Percentiles rank a stretch among this genome's conserved stretches.
Conservation (phyloP, 163 green algal species). For the Scenedesmus sp. region DNA sequence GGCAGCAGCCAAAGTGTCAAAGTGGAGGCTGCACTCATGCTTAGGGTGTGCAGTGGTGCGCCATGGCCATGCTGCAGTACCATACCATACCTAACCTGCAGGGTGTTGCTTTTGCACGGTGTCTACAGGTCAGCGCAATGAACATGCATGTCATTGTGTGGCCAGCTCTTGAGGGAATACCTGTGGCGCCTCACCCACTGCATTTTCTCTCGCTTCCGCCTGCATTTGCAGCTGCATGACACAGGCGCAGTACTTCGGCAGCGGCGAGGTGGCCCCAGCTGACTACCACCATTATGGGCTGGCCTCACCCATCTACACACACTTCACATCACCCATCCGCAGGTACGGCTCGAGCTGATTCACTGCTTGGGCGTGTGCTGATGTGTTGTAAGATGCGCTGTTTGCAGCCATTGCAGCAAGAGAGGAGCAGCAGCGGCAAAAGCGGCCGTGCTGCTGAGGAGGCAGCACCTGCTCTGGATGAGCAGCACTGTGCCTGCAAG, state of each 20-base stretch:
- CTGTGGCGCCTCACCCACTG: background rate
- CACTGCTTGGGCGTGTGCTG: background rate
- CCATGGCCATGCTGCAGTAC: background rate
- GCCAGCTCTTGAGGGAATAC: no score
- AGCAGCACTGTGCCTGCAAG: background rate
- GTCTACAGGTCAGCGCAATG: no score
- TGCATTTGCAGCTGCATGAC: constrained; percentile 64
- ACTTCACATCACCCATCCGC: constrained; percentile 99
- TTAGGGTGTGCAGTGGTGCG: no score
- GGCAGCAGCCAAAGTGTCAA: no score
- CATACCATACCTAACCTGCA: no score
- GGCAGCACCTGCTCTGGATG: background rate
- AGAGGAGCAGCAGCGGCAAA: background rate
- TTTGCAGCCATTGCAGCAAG: background rate
- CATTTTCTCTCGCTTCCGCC: background rate
- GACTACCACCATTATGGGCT: constrained; percentile 98
- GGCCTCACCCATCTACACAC: constrained; percentile 96
- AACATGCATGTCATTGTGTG: no score
- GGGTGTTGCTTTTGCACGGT: no score
- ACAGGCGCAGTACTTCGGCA: constrained; percentile 88
- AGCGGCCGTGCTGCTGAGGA: background rate
- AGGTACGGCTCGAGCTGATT: constrained; percentile 61
- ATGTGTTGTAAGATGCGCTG: background rate
- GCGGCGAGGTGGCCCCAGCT: constrained; percentile 66
- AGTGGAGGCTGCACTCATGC: no score